A percentile compares a stretch with the other conserved stretches of the same genome.
Evolutionary conservation across 2,329 filamentous ascomycete species (phyloP).

Genomic region (Colletotrichum ledebouriae): DNA sequence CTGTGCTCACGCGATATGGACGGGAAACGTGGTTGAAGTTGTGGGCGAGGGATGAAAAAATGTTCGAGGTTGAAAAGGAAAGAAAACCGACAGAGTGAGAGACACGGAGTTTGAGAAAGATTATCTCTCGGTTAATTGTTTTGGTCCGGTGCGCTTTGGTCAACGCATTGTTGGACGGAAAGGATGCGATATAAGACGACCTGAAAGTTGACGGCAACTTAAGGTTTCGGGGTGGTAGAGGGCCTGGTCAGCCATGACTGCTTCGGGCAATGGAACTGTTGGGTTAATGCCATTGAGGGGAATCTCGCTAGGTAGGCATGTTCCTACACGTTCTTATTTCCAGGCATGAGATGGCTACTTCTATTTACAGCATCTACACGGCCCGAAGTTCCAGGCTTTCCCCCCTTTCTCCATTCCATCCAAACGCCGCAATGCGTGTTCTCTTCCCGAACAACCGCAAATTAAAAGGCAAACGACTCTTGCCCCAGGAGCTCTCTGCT

Average conservation of each 20-base stretch:
- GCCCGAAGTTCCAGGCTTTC: constrained; percentile 3
- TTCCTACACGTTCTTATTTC: neutral
- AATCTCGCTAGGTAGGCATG: neutral
- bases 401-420: constrained; percentile 16
- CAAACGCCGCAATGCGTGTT: constrained; percentile 27
- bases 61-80: constrained; percentile 17
- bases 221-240: constrained; percentile 29
- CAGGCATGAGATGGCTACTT: neutral
- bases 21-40: constrained; percentile 2
- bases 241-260: constrained; percentile 21
- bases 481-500: constrained; percentile 27
- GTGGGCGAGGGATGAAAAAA: neutral
- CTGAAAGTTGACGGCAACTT: constrained; percentile 18
- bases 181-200: constrained; percentile 25
- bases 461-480: neutral
- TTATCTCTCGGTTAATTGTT: constrained; percentile 7
- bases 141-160: constrained; percentile 25
- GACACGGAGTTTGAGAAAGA: constrained; percentile 22
- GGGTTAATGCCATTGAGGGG: constrained; percentile 17
- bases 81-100: constrained; percentile 2
- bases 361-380: constrained; percentile 7
- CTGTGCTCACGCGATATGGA: constrained; percentile 17
- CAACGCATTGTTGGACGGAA: constrained; percentile 20
- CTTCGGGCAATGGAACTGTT: constrained; percentile 24
- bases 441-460: constrained; percentile 20